These are phyloP conservation scores for Cladophialophora immunda DNA, from an alignment of 2,329 filamentous ascomycete species.

Conservation along the genomic window DNA sequence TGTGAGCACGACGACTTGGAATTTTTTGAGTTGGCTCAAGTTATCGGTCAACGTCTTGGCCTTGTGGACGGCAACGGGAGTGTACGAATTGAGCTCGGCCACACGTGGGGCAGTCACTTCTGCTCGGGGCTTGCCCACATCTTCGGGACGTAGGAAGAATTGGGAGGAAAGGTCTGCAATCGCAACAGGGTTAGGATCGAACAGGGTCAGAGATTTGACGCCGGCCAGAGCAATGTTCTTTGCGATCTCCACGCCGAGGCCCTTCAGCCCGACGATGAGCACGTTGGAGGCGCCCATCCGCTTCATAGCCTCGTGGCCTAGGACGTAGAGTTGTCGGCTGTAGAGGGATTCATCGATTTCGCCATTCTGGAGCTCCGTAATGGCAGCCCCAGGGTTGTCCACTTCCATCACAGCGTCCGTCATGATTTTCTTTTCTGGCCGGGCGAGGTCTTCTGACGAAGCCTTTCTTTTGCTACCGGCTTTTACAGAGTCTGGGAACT, in stretches of 20 bases:
- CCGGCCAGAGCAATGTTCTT: slow-evolving; percentile 98
- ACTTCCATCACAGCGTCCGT: slow-evolving; percentile 68
- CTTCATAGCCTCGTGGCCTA: slow-evolving; percentile 91
- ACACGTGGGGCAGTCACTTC: slow-evolving; percentile 86
- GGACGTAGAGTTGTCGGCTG: slow-evolving; percentile 74
- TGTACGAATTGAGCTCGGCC: slow-evolving; percentile 95
- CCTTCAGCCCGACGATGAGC: slow-evolving; percentile 88
- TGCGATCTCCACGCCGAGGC: slow-evolving; percentile 95
- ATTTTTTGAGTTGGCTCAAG: slow-evolving; percentile 83
- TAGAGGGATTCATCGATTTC: slow-evolving; percentile 75
- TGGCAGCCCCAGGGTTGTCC: slow-evolving; percentile 65
- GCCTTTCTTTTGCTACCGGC: slow-evolving; percentile 61
- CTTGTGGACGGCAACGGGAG: slow-evolving; percentile 80
- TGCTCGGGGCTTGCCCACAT: slow-evolving; percentile 92
- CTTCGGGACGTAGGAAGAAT: slow-evolving; percentile 89
- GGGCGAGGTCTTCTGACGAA: slow-evolving; percentile 57
- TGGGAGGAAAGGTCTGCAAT: slow-evolving; percentile 94
- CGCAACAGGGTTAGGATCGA: slow-evolving; percentile 84
- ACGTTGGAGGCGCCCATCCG: slow-evolving; percentile 97
- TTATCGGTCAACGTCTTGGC: slow-evolving; percentile 74
- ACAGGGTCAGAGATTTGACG: slow-evolving; percentile 94
- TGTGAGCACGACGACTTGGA: slow-evolving; percentile 91
- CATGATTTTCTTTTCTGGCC: slow-evolving; percentile 63
- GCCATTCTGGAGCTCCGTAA: slow-evolving; percentile 69
- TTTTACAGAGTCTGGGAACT: slow-evolving; percentile 52